Base-by-base conservation (phyloP, 1,284 basidiomycete species). In the Apiotrichum gracile region DNA sequence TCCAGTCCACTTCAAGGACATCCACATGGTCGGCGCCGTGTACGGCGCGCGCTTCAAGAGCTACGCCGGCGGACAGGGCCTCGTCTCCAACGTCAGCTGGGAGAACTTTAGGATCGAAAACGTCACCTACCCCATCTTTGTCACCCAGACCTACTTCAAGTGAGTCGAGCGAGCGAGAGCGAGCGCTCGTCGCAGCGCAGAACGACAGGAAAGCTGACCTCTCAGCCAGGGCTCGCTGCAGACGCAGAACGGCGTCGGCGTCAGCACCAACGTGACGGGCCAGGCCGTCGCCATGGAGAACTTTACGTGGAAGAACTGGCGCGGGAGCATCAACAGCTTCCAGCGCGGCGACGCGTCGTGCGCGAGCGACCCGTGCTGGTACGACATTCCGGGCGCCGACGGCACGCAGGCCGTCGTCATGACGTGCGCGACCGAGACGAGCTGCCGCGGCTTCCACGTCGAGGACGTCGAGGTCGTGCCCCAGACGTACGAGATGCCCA, bases 51-150 rank as follows among this genome's bases (percentile, higher is more conserved):
- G 79, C 24, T 67, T 72, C 63, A 72, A 72, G 67, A 77, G 76
- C 51, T 80, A 78, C 76, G 76, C 77, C 14, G 78, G 78, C 40
- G 79, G 79, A 14, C 69, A 74, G 47, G 79, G 79, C 31, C 75
- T 74, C 48, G 79, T 61, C 29, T 54, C 52, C 43, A 78, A 79
- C 58, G 67, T 80, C 31, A 77, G 76, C 21, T 80, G 78, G 76
- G 70, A 76, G 47, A 78, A 80, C 63, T 80, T 79, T 49, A 70
- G 70, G 12, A 67, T 78, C 14, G 42, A 56, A 17, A 64, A 64
- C 46, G 57, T 61, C 39, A 61, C 61, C 12, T 78, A 75, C 45
- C 76, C 75, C 9, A 77, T 79, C 42, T 79, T 77, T 61, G 70
- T 79, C 49, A 80, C 79, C 4, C 78, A 79, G 65, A 79, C 78